These are phyloP conservation scores for Middelhovenomyces tepae DNA, from an alignment of 805 yeast species.

Conservation along the genomic window DNA sequence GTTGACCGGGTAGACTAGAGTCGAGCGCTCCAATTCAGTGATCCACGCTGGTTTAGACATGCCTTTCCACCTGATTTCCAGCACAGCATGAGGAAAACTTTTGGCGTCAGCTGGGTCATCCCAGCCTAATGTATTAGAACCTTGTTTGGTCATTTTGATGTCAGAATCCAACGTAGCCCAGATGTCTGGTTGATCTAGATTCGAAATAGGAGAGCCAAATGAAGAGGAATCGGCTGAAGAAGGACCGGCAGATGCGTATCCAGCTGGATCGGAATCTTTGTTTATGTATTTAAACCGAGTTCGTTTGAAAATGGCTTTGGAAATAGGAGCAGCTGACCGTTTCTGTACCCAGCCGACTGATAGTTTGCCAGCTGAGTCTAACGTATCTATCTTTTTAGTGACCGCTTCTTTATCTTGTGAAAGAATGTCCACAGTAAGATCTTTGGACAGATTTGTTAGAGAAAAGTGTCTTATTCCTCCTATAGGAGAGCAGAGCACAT, in stretches of 20 bases:
- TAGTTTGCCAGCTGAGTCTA: constrained; percentile 18
- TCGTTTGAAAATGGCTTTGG: constrained; percentile 19
- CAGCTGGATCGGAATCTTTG: not conserved
- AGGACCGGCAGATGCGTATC: not conserved
- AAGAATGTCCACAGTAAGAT: constrained; percentile 9
- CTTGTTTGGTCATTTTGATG: constrained; percentile 12
- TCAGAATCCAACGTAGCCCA: constrained; percentile 32
- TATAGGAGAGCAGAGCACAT: constrained; percentile 28
- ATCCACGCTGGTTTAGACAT: constrained; percentile 30
- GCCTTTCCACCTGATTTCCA: constrained; percentile 41
- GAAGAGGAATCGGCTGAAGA: constrained; percentile 1
- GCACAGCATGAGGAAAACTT: constrained; percentile 40
- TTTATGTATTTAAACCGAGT: constrained; percentile 17
- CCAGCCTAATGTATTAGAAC: not conserved
- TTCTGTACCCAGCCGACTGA: constrained; percentile 30
- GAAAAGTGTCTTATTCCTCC: constrained; percentile 30
- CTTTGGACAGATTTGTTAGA: constrained; percentile 11
- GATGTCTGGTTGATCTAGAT: constrained; percentile 14
- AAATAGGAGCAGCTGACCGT: constrained; percentile 21
- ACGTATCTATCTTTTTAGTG: constrained; percentile 2
- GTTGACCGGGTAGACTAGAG: constrained; percentile 40
- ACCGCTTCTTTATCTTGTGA: constrained; percentile 6
- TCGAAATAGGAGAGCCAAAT: constrained; percentile 3
- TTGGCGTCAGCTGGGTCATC: constrained; percentile 6
- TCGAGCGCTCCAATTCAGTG: constrained; percentile 34